Conservation (phyloP, 495 filamentous ascomycete species). For the Astrothelium macrocarpum region DNA sequence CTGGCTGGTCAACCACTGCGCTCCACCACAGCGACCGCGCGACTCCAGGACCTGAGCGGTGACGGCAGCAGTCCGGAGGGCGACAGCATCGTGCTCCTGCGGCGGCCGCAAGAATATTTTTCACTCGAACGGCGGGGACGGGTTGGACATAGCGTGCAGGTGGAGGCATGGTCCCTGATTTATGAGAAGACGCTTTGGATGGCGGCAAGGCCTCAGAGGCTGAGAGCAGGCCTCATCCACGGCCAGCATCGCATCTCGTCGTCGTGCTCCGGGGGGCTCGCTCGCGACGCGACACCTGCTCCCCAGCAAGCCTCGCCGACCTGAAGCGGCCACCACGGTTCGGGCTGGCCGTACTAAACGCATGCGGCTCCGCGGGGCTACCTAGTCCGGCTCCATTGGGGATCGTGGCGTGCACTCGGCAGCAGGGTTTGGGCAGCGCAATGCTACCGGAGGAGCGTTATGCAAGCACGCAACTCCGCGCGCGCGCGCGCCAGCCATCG, state of each 20-base stretch:
- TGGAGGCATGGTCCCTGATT: constrained; percentile 4
- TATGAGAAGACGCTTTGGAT: neutral
- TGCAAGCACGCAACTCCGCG: constrained; percentile 4
- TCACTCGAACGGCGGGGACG: neutral
- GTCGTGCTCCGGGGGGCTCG: no score
- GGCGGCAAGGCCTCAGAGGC: constrained; percentile 1
- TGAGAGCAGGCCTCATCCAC: constrained; percentile 4
- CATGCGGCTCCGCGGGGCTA: constrained; percentile 2
- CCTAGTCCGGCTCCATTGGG: constrained; percentile 1
- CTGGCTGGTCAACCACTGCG: neutral
- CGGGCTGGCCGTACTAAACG: neutral
- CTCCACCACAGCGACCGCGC: neutral
- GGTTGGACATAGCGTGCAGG: constrained; percentile 3
- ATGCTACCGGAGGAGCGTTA: neutral
- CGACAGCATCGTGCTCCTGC: neutral
- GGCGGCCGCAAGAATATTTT: neutral
- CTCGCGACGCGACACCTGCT: no score
- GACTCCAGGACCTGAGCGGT: neutral
- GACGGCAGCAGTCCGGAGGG: neutral
- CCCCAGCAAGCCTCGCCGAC: neutral
- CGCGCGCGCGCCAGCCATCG: neutral
- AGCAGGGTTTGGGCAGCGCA: neutral
- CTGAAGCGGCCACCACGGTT: neutral
- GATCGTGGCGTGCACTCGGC: neutral
- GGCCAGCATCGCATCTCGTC: neutral